phyloP scores from a whole-genome alignment of 805 yeast species.

The fission yeast (Schizosaccharomyces pombe) region DNA sequence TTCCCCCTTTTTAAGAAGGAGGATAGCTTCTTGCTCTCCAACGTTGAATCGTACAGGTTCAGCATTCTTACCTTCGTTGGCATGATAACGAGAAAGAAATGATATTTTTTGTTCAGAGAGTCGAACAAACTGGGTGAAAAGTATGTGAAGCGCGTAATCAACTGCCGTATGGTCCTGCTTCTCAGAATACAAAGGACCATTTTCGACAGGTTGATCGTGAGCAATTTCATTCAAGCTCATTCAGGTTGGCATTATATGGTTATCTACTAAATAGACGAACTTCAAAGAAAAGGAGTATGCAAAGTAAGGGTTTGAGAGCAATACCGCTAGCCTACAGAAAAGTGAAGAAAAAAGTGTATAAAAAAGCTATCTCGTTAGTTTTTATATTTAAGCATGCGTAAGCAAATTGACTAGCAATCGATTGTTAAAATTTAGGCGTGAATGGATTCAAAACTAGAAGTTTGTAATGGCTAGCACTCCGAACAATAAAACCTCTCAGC shows the following conservation, averaged over 20 bases:
- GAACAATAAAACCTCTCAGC: too few species aligned
- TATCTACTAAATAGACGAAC: not conserved
- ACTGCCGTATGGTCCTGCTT: slow-evolving; percentile 20
- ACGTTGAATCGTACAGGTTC: slow-evolving; percentile 15
- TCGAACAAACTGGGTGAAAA: slow-evolving; percentile 87
- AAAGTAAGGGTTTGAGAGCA: too few species aligned
- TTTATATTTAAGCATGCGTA: too few species aligned
- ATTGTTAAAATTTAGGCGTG: too few species aligned
- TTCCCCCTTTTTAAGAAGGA: slow-evolving; percentile 58
- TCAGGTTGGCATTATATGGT: not conserved
- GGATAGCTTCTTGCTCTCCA: slow-evolving; percentile 58
- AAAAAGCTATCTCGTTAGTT: too few species aligned
- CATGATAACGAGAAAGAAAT: slow-evolving; percentile 38
- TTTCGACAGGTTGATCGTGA: slow-evolving; percentile 1
- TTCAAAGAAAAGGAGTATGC: too few species aligned
- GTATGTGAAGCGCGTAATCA: slow-evolving; percentile 79
- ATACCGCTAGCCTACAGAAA: too few species aligned
- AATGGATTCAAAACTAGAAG: too few species aligned
- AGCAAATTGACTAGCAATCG: too few species aligned
- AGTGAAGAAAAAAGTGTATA: too few species aligned
- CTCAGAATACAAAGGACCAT: not conserved
- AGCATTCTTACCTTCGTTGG: not conserved
- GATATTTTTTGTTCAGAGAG: slow-evolving; percentile 74
- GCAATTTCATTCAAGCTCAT: slow-evolving; percentile 4
- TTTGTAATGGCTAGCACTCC: too few species aligned